A percentile compares a stretch with the other conserved stretches of the same genome.
phyloP scores from a whole-genome alignment of 805 yeast species.

The Ogataea zsoltii region DNA sequence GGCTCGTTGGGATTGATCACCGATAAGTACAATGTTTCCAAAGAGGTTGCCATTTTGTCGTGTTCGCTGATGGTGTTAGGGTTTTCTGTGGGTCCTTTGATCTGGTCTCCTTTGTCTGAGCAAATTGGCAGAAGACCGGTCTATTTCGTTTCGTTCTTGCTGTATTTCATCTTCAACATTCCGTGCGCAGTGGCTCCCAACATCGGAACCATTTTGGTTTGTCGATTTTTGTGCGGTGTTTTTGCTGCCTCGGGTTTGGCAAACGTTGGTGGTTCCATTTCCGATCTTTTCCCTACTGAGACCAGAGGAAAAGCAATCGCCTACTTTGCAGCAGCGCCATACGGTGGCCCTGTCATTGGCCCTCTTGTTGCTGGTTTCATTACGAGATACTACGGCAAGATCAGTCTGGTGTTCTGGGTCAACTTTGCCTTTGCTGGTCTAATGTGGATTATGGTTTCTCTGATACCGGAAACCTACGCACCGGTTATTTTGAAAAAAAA shows the following conservation, averaged over 20 bases:
- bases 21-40: slow-evolving; percentile 66
- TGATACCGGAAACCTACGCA: slow-evolving; percentile 89
- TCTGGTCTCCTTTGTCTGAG: slow-evolving; percentile 90
- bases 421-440: slow-evolving; percentile 90
- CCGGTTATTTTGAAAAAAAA: slow-evolving; percentile 72
- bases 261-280: slow-evolving; percentile 87
- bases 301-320: slow-evolving; percentile 90
- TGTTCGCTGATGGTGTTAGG: slow-evolving; percentile 90
- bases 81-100: slow-evolving; percentile 79
- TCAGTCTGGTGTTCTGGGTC: slow-evolving; percentile 82
- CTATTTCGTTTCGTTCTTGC: slow-evolving; percentile 70
- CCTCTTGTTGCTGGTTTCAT: slow-evolving; percentile 88
- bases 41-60: slow-evolving; percentile 76
- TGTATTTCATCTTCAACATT: slow-evolving; percentile 77
- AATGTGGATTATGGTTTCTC: slow-evolving; percentile 64
- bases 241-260: slow-evolving; percentile 81
- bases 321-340: slow-evolving; percentile 88
- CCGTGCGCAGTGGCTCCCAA: slow-evolving; percentile 86
- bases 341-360: slow-evolving; percentile 90
- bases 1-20: slow-evolving; percentile 75
- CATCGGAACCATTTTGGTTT: slow-evolving; percentile 75
- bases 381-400: slow-evolving; percentile 64
- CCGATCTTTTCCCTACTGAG: slow-evolving; percentile 81
- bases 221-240: slow-evolving; percentile 87
- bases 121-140: slow-evolving; percentile 84